Base-by-base conservation (phyloP, 352 stramenopile genomes). In the Phytopythium boreale region DNA sequence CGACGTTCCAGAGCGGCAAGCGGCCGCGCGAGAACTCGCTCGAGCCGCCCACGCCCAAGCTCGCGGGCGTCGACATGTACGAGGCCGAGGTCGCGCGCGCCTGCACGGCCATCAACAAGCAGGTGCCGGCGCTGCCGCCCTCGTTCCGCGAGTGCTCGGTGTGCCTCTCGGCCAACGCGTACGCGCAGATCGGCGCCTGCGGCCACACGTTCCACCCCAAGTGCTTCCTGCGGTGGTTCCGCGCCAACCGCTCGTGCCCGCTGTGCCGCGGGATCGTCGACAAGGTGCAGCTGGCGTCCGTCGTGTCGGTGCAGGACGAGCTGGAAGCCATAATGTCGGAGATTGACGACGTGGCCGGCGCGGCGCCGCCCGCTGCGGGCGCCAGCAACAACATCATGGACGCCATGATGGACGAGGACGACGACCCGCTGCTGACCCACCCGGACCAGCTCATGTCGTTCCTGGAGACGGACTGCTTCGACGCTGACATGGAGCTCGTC, bases 141-240 rank as follows among this genome's bases (percentile, higher is more conserved):
- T 90, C 80, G 27, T 88, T 75, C 63, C 70, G 70, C 43, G 84
- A 93, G 53, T 94, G 86, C 57, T 83, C 82, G 2, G 84, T 93
- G 27, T 94, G 86, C 72, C 71, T 94, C 39, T 81, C 75, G 60
- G 60, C 73, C 51, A 89, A 92, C 62, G 86, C 86, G 22, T 80
- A 88, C 59, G 80, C 84, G 58, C 82, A 93, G 70, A 85, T 94
- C 56, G 64, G 53, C 24, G 34, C 59, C 26, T 94, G 86, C 56
- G 86, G 82, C 55, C 86, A 94, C 68, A 88, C 82, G 49, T 93
- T 94, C 74, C 86, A 94, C 66, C 72, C 71, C 20, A 78, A 81
- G 59, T 94, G 86, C 66, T 94, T 94, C 61, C 61, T 93, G 24
- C 70, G 86, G 15, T 94, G 86, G 86, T 92, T 91, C 69, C 79